Conservation (phyloP, 306 rosid genomes). For the Cercis canadensis region DNA sequence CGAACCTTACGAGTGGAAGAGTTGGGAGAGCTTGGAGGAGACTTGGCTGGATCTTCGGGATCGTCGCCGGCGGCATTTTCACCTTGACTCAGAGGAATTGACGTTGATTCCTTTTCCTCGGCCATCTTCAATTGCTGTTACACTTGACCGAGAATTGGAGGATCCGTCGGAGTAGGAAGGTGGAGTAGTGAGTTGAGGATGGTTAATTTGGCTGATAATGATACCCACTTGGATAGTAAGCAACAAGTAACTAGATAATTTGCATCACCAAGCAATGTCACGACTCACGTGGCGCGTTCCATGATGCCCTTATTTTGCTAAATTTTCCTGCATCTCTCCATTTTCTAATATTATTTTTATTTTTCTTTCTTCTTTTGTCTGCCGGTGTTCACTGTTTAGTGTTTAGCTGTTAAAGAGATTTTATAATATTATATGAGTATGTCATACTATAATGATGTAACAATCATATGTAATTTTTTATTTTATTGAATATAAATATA, state of each 20-base stretch:
- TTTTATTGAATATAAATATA: too few species aligned
- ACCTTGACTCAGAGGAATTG: slow-evolving; percentile 83
- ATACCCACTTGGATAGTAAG: not conserved
- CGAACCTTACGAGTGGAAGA: slow-evolving; percentile 87
- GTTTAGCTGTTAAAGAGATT: too few species aligned
- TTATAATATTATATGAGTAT: too few species aligned
- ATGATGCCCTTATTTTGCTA: not conserved
- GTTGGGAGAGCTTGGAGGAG: slow-evolving; percentile 76
- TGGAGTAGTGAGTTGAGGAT: not conserved
- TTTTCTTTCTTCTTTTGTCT: too few species aligned
- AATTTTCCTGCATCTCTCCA: not conserved
- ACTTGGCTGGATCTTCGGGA: slow-evolving; percentile 90
- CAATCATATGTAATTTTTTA: too few species aligned
- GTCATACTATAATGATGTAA: too few species aligned
- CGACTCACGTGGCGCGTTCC: not conserved
- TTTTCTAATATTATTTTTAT: not conserved
- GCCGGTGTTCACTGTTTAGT: too few species aligned
- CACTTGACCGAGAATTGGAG: not conserved
- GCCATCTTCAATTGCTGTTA: slow-evolving; percentile 52
- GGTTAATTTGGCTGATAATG: not conserved
- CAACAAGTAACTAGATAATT: not conserved
- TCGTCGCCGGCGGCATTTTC: slow-evolving; percentile 66
- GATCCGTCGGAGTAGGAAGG: not conserved
- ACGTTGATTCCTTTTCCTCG: slow-evolving; percentile 82
- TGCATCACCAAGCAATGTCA: not conserved